Conservation (phyloP, 1,284 basidiomycete species). For the Pseudozyma sp. region DNA sequence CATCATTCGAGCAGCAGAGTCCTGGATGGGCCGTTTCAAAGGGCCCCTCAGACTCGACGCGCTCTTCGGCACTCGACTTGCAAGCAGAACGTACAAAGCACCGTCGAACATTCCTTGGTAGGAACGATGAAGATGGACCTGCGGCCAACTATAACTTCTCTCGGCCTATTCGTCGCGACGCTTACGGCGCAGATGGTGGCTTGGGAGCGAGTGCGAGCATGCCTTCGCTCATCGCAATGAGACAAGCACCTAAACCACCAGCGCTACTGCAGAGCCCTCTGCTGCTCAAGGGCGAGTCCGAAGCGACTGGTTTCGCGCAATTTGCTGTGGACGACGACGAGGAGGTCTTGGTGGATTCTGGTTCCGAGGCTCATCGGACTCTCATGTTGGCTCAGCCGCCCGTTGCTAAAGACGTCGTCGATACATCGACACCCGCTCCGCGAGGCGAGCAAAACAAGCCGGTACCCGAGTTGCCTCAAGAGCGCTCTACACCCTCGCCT, state of each 20-base stretch:
- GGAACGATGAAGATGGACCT: constrained; percentile 17
- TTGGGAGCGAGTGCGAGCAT: constrained; percentile 16
- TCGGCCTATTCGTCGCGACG: constrained; percentile 28
- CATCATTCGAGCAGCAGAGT: constrained; percentile 26
- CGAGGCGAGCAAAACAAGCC: constrained; percentile 18
- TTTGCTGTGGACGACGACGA: constrained; percentile 28
- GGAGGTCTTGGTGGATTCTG: constrained; percentile 23
- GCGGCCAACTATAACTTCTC: constrained; percentile 32
- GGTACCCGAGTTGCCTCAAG: constrained; percentile 9
- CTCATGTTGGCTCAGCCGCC: neutral
- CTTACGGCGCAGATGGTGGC: constrained; percentile 1
- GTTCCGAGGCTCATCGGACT: constrained; percentile 20
- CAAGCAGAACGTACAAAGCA: constrained; percentile 20
- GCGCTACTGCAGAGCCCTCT: constrained; percentile 32
- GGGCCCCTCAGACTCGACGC: constrained; percentile 6
- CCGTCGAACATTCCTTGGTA: constrained; percentile 30
- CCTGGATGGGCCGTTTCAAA: constrained; percentile 31
- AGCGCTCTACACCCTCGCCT: constrained; percentile 2
- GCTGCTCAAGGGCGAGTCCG: constrained; percentile 33
- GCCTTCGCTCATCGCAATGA: constrained; percentile 18
- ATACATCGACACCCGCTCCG: neutral
- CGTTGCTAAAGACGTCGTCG: no score
- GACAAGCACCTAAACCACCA: constrained; percentile 13
- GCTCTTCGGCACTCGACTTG: constrained; percentile 6
- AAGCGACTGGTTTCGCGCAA: constrained; percentile 29